These are phyloP conservation scores for Leishmania martiniquensis DNA, from an alignment of 208 protist genomes.

Conservation along the genomic window DNA sequence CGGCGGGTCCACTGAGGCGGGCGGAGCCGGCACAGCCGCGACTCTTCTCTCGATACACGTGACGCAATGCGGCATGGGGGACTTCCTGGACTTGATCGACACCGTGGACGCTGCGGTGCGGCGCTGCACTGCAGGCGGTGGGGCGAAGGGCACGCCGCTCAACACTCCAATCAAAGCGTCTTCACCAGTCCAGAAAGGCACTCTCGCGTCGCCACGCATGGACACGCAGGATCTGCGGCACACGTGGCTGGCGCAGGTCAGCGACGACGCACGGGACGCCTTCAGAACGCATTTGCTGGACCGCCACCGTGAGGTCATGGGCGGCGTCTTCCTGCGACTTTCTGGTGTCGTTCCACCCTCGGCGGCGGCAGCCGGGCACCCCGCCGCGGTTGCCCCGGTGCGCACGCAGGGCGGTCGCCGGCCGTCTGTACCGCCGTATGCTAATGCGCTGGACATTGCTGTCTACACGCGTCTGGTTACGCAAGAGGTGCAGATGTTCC, in stretches of 20 bases:
- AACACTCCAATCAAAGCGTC: not conserved
- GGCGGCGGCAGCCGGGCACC: constrained; percentile 23
- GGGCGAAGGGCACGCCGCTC: not conserved
- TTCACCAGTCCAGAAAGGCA: not conserved
- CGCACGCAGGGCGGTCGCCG: constrained; percentile 23
- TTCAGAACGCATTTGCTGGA: constrained; percentile 64
- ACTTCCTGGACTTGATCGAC: constrained; percentile 40
- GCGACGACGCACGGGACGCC: constrained; percentile 48
- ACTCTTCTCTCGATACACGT: constrained; percentile 32
- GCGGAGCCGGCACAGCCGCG: not conserved
- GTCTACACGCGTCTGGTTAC: constrained; percentile 53
- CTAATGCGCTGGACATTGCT: constrained; percentile 45
- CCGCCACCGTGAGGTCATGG: constrained; percentile 64
- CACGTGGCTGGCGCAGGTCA: constrained; percentile 60
- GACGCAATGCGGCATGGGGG: constrained; percentile 40
- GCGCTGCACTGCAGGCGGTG: not conserved
- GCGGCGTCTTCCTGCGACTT: constrained; percentile 45
- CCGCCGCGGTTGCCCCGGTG: constrained; percentile 22
- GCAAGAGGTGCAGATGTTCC: constrained; percentile 64
- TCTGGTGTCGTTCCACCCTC: constrained; percentile 41
- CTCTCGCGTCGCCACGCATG: not conserved
- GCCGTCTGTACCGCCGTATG: constrained; percentile 26
- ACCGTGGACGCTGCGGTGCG: constrained; percentile 23
- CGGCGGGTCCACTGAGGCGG: not conserved
- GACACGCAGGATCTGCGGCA: constrained; percentile 34